phyloP scores from a whole-genome alignment of 2,329 filamentous ascomycete genomes.

The Elsinoe ampelina region DNA sequence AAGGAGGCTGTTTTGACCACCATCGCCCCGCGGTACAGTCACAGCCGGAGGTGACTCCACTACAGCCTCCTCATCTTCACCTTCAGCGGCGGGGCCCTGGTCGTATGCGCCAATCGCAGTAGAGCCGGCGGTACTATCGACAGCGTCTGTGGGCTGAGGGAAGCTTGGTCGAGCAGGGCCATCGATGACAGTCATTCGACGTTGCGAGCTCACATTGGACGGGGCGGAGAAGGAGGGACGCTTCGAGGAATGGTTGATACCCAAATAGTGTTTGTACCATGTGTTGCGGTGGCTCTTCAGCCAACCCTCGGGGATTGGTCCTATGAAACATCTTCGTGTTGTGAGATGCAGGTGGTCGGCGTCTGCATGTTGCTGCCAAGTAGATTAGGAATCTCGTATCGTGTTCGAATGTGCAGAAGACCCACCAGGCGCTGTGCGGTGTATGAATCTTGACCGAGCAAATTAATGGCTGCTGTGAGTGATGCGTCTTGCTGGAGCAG shows the following conservation, averaged over 20 bases:
- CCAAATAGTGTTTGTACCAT: constrained; percentile 49
- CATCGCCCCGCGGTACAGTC: constrained; percentile 22
- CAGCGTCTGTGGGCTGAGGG: constrained; percentile 30
- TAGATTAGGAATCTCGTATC: constrained; percentile 15
- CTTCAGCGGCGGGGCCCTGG: constrained; percentile 5
- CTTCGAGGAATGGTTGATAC: constrained; percentile 35
- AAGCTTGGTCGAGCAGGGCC: constrained; percentile 35
- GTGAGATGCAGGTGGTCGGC: constrained; percentile 54
- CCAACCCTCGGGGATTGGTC: constrained; percentile 57
- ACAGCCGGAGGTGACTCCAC: constrained; percentile 24
- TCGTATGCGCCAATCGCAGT: constrained; percentile 2
- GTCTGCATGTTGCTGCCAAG: constrained; percentile 48
- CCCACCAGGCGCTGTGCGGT: constrained; percentile 16
- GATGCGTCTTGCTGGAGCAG: constrained; percentile 14
- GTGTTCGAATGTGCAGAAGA: not conserved
- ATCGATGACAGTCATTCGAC: constrained; percentile 34
- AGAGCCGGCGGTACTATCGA: constrained; percentile 11
- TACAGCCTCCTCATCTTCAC: constrained; percentile 20
- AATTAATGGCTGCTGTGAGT: constrained; percentile 14
- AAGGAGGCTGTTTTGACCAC: not conserved
- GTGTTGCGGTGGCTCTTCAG: constrained; percentile 52
- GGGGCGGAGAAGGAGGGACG: constrained; percentile 45
- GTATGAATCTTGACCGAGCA: constrained; percentile 16
- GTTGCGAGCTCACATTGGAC: constrained; percentile 34
- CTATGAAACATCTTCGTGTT: constrained; percentile 54